Evolutionary conservation across 2,329 filamentous ascomycete genomes (phyloP).

Genomic region (Acrocalymma vagum): DNA sequence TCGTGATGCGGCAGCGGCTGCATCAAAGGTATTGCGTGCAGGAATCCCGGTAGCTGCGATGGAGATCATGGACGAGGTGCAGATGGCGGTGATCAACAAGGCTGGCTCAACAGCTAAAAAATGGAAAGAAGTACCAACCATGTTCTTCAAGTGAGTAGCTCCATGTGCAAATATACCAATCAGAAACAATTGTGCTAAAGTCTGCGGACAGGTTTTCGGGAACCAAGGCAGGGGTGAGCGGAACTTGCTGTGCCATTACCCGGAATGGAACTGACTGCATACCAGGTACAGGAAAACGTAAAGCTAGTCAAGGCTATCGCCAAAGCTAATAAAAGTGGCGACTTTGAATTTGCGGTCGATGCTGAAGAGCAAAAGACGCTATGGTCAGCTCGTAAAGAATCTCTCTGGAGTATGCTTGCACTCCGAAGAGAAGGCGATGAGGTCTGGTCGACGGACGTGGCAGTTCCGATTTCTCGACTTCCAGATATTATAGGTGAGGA

Average conservation of each 20-base stretch:
- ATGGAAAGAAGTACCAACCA: slow-evolving; percentile 79
- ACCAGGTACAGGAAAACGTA: slow-evolving; percentile 76
- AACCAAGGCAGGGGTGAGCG: slow-evolving; percentile 68
- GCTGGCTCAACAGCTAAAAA: slow-evolving; percentile 74
- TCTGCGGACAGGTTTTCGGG: slow-evolving; percentile 68
- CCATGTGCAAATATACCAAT: slow-evolving; percentile 3
- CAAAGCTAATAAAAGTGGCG: slow-evolving; percentile 63
- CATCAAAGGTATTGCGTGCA: slow-evolving; percentile 77
- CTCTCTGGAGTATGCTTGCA: slow-evolving; percentile 68
- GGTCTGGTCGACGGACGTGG: slow-evolving; percentile 69
- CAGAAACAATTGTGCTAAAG: slow-evolving; percentile 29
- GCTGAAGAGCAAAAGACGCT: slow-evolving; percentile 63
- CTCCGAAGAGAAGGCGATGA: slow-evolving; percentile 64
- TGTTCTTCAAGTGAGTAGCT: slow-evolving; percentile 76
- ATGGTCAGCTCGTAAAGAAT: slow-evolving; percentile 69
- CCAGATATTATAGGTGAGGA: slow-evolving; percentile 67
- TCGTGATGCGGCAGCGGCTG: slow-evolving; percentile 76
- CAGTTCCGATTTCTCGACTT: slow-evolving; percentile 67
- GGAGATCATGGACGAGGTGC: slow-evolving; percentile 89
- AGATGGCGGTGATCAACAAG: slow-evolving; percentile 84
- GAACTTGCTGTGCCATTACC: slow-evolving; percentile 22
- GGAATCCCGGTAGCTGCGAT: slow-evolving; percentile 78
- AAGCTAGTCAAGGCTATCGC: slow-evolving; percentile 73
- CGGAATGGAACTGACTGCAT: slow-evolving; percentile 38
- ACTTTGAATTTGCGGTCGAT: slow-evolving; percentile 65